A percentile compares a stretch with the other conserved stretches of the same genome.
Evolutionary conservation across 371 early-diverging fungal genomes (phyloP).

Genomic region (Haplosporangium sp.): DNA sequence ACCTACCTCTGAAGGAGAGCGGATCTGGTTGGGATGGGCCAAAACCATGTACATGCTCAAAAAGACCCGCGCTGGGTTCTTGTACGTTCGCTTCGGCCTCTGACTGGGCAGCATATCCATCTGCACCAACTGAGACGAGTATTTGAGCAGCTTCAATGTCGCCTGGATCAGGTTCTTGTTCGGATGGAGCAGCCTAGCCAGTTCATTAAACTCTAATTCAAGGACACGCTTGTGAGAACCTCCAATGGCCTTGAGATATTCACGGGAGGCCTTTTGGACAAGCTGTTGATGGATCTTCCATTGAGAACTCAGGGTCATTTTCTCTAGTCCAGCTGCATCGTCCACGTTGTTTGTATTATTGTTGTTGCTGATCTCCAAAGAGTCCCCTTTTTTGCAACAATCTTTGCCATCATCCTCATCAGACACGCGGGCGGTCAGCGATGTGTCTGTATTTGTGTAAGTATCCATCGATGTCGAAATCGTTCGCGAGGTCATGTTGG

Average conservation of each 20-base stretch:
- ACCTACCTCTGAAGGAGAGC: constrained; percentile 39
- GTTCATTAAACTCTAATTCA: constrained; percentile 21
- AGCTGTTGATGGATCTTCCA: constrained; percentile 19
- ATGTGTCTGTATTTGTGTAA: neutral
- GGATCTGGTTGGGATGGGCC: constrained; percentile 41
- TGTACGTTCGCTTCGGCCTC: constrained; percentile 3
- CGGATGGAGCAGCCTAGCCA: constrained; percentile 32
- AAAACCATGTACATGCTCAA: constrained; percentile 50
- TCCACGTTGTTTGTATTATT: constrained; percentile 5
- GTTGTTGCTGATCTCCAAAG: neutral
- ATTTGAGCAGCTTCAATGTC: constrained; percentile 28
- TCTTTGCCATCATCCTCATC: neutral
- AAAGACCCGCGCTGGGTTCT: constrained; percentile 41
- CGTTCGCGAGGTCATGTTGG: constrained; percentile 27
- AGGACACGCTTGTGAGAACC: constrained; percentile 39
- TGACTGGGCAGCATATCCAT: neutral
- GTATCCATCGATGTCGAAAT: constrained; percentile 11
- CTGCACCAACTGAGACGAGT: constrained; percentile 29
- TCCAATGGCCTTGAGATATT: constrained; percentile 39
- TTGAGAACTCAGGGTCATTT: constrained; percentile 21
- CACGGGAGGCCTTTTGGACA: constrained; percentile 27
- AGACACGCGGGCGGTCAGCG: neutral
- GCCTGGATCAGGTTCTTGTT: constrained; percentile 41
- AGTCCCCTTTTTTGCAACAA: no score
- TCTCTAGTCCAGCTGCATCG: constrained; percentile 16